Evolutionary conservation across 257 asterid genomes (phyloP).

Genomic region (Capsicum baccatum): DNA sequence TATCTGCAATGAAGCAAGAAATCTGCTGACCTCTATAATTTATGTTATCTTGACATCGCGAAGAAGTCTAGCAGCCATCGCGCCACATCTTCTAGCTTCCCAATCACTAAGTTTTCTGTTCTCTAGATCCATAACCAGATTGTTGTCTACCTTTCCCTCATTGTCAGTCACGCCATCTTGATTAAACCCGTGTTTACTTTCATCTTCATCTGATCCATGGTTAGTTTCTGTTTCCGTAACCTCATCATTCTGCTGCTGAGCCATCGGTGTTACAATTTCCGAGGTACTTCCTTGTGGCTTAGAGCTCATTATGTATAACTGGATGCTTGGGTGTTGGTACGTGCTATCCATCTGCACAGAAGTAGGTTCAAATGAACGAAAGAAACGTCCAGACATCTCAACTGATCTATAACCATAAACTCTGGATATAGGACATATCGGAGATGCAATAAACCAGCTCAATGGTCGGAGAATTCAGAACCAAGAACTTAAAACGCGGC

Average conservation of each 20-base stretch:
- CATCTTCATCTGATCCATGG: conserved; percentile 54
- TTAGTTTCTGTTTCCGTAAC: conserved; percentile 42
- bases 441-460: not conserved
- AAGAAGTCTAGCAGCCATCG: conserved; percentile 97
- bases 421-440: not conserved
- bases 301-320: conserved; percentile 70
- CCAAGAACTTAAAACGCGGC: not conserved
- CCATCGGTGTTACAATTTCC: conserved; percentile 36
- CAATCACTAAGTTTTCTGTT: conserved; percentile 66
- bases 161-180: conserved; percentile 35
- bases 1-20: not conserved
- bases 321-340: conserved; percentile 95
- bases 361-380: not conserved
- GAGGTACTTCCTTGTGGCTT: conserved; percentile 47
- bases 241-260: conserved; percentile 37
- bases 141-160: conserved; percentile 35
- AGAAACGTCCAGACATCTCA: no score
- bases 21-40: conserved; percentile 29
- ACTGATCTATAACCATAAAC: not conserved
- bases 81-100: conserved; percentile 90
- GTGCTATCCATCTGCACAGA: conserved; percentile 75
- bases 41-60: conserved; percentile 75
- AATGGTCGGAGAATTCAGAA: not conserved
- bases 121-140: conserved; percentile 36
- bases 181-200: conserved; percentile 31